Conservation (phyloP, 1,139 yeast species). For the Hansenula anomala region DNA sequence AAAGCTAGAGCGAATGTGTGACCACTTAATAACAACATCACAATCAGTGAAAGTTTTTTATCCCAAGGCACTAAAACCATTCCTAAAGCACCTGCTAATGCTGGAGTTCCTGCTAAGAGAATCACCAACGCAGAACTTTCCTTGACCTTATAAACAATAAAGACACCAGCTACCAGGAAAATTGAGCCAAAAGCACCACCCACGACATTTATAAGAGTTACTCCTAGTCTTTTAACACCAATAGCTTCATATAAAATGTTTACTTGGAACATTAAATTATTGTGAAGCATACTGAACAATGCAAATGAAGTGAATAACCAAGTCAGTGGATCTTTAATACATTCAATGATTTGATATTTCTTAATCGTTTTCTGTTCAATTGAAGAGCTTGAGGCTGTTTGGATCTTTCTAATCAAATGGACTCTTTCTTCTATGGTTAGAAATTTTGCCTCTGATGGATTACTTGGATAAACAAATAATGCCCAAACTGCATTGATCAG, state of each 20-base stretch:
- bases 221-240: constrained; percentile 26
- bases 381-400: constrained; percentile 49
- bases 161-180: constrained; percentile 1
- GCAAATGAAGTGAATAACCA: constrained; percentile 40
- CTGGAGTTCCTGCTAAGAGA: constrained; percentile 26
- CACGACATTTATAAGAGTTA: constrained; percentile 20
- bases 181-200: constrained; percentile 31
- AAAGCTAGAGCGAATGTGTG: constrained; percentile 18
- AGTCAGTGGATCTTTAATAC: constrained; percentile 41
- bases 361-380: constrained; percentile 38
- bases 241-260: constrained; percentile 32
- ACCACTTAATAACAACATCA: constrained; percentile 21
- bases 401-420: constrained; percentile 41
- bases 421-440: constrained; percentile 45
- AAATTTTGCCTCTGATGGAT: constrained; percentile 43
- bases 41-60: constrained; percentile 29
- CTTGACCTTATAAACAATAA: constrained; percentile 11
- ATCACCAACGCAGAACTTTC: constrained; percentile 17
- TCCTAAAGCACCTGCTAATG: constrained; percentile 2
- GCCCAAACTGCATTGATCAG: constrained; percentile 39
- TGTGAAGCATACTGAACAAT: constrained; percentile 32
- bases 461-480: constrained; percentile 44
- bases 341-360: constrained; percentile 45
- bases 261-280: constrained; percentile 39
- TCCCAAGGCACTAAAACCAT: constrained; percentile 23